Evolutionary conservation across 2,329 filamentous ascomycete species (phyloP).

Genomic region (Laburnicola sp.): DNA sequence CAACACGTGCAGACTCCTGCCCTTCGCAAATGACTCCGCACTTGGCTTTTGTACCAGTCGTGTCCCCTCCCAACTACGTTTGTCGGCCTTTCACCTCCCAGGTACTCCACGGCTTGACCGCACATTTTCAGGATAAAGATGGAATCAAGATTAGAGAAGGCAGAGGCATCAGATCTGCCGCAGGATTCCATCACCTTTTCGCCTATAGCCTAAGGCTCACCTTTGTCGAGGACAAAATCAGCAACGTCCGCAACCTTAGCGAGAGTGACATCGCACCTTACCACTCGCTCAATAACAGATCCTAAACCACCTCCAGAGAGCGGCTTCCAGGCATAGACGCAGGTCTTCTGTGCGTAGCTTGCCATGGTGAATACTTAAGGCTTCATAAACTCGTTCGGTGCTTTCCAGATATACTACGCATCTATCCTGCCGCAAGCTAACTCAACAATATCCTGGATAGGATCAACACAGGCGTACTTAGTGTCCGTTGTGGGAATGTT

Average conservation of each 20-base stretch:
- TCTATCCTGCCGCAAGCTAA: conserved; percentile 34
- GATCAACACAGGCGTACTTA: conserved; percentile 53
- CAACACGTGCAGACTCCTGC: background rate
- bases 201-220: conserved; percentile 2
- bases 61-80: no score
- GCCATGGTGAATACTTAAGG: conserved; percentile 45
- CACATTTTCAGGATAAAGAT: conserved; percentile 3
- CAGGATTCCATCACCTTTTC: conserved; percentile 5
- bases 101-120: no score
- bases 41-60: no score
- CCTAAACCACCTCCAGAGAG: conserved; percentile 49
- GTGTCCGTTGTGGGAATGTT: conserved; percentile 52
- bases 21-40: conserved; percentile 1
- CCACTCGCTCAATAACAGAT: conserved; percentile 29
- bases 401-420: conserved; percentile 47
- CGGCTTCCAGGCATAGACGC: conserved; percentile 40
- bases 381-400: conserved; percentile 25
- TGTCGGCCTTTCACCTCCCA: background rate
- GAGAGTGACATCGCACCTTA: conserved; percentile 43
- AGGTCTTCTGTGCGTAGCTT: conserved; percentile 39
- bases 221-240: conserved; percentile 20
- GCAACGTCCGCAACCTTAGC: conserved; percentile 17
- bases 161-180: conserved; percentile 12
- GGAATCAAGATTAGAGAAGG: conserved; percentile 13
- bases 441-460: conserved; percentile 58